Evolutionary conservation across 345 rosid genomes (phyloP), one percentile per base, ranked within the genome.

Genomic region (Eucalyptus coolabah): DNA sequence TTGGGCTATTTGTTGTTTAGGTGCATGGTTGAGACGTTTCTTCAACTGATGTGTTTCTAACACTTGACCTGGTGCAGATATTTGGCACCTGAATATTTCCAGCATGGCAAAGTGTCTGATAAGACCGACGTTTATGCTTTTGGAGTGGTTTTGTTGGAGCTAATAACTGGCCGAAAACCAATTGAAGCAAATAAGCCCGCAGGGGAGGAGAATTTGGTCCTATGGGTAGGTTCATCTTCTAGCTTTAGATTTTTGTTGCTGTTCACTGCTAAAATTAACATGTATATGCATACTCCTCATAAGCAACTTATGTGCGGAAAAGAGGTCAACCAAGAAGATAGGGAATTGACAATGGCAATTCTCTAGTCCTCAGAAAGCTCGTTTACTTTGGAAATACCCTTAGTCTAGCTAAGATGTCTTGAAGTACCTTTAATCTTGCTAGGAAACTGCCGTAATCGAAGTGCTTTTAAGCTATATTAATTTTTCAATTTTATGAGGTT

Each of bases 71-170:
- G 26, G 49, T 86, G 88, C 94, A 98, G 99, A 56, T 97, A 98
- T 90, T 90, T 98, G 91, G 99, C 99, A 88, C 99, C 99, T 6
- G 98, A 98, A 93, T 98, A 98, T 90, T 98, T 98, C 91, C 99
- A 98, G 93, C 99, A 98, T 83, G 99, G 99, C 47, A 97, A 97
- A 93, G 96, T 98, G 90, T 98, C 99, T 4, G 95, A 95, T 91
- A 98, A 96, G 93, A 98, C 99, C 1, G 99, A 98, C 91, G 98
- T 98, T 88, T 98, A 96, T 90, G 99, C 99, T 77, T 98, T 95
- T 85, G 99, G 99, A 50, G 99, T 98, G n/a, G 98, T 98, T 88
- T 93, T 98, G 37, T 91, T 98, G 93, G 99, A 98, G 92, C 91
- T 98, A 89, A 87, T 98, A 86, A 95, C 99, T 0, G 98, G 98